Conservation (phyloP, 306 rosid genomes). For the Cucurbita maxima region DNA sequence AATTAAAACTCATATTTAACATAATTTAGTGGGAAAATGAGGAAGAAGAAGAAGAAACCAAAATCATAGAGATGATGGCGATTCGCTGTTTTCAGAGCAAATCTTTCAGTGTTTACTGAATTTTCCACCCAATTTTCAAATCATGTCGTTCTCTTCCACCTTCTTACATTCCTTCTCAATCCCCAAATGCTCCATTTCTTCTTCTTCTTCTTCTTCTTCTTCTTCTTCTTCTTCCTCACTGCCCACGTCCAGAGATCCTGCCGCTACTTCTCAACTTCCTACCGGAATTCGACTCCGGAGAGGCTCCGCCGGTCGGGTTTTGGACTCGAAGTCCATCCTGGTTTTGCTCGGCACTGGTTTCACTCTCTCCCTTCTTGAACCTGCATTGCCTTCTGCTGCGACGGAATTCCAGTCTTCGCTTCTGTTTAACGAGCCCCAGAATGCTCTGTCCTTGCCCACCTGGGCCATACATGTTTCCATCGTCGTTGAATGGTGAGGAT, state of each 20-base stretch:
- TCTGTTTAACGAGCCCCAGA: slow-evolving; percentile 57
- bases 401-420: slow-evolving; percentile 26
- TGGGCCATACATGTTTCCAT: slow-evolving; percentile 94
- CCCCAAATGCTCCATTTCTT: neutral
- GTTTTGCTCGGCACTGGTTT: slow-evolving; percentile 37
- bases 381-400: slow-evolving; percentile 41
- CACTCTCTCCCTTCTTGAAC: slow-evolving; percentile 29
- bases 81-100: neutral
- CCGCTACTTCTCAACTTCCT: neutral
- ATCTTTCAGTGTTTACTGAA: neutral
- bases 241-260: neutral
- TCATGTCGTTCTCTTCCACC: slow-evolving; percentile 15
- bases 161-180: neutral
- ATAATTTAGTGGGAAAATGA: too few species aligned
- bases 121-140: neutral
- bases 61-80: neutral
- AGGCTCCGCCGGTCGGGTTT: neutral
- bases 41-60: neutral
- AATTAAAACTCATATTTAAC: too few species aligned
- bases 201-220: neutral
- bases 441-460: slow-evolving; percentile 89
- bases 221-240: neutral
- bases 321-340: slow-evolving; percentile 10
- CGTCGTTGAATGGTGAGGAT: slow-evolving; percentile 60
- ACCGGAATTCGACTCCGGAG: neutral